Conservation (phyloP, 306 rosid species). For the Erythrophleum fordii region DNA sequence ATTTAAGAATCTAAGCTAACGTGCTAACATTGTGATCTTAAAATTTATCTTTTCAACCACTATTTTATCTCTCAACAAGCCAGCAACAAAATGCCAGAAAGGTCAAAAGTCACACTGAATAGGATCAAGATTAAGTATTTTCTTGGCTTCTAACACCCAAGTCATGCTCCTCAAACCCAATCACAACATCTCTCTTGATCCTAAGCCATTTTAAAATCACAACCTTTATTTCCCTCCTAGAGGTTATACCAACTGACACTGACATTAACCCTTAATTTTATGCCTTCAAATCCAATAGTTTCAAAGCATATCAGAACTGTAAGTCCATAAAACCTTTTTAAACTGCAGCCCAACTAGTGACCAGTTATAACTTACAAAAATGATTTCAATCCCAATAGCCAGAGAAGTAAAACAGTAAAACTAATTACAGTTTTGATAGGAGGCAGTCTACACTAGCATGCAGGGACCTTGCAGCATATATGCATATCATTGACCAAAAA, state of each 20-base stretch:
- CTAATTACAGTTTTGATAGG: background rate
- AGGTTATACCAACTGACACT: slow-evolving; percentile 1
- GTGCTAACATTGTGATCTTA: slow-evolving; percentile 10
- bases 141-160: slow-evolving; percentile 18
- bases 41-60: slow-evolving; percentile 8
- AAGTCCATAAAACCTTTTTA: slow-evolving; percentile 14
- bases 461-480: background rate
- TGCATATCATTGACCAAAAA: background rate
- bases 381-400: slow-evolving; percentile 16
- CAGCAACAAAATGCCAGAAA: background rate
- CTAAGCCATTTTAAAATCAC: background rate
- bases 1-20: background rate
- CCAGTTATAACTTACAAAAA: slow-evolving; percentile 27
- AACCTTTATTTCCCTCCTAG: slow-evolving; percentile 11
- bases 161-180: slow-evolving; percentile 6
- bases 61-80: slow-evolving; percentile 1
- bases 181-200: slow-evolving; percentile 8
- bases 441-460: slow-evolving; percentile 17
- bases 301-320: slow-evolving; percentile 17
- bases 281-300: slow-evolving; percentile 33
- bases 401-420: slow-evolving; percentile 21
- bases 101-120: background rate
- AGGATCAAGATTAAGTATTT: slow-evolving; percentile 9
- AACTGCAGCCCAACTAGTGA: slow-evolving; percentile 13
- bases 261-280: slow-evolving; percentile 24